Percentiles rank a stretch among this genome's conserved stretches.
Evolutionary conservation across 768 basidiomycete genomes (phyloP).

Genomic region (Xerocomellus chrysenteron): DNA sequence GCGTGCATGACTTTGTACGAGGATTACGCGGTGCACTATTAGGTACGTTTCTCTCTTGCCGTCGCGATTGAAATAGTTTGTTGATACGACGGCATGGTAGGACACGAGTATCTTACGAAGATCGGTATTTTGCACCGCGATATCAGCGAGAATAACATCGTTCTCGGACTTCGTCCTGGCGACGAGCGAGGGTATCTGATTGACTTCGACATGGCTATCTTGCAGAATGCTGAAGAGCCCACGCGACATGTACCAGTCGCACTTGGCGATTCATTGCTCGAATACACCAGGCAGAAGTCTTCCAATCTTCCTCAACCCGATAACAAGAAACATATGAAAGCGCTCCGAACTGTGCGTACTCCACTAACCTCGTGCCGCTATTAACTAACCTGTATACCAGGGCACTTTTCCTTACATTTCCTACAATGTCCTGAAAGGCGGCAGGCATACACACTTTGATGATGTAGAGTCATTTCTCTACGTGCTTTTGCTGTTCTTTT

Average conservation of each 20-base stretch:
- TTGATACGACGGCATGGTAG: not conserved
- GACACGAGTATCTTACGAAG: constrained; percentile 6
- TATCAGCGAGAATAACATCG: constrained; percentile 36
- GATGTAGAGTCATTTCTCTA: constrained; percentile 5
- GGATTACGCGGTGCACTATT: constrained; percentile 8
- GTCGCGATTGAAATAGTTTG: not conserved
- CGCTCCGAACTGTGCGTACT: not conserved
- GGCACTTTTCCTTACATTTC: not conserved
- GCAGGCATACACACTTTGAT: not conserved
- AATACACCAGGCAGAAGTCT: not conserved
- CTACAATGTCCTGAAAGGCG: not conserved
- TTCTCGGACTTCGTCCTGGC: constrained; percentile 17
- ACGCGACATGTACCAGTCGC: too few species aligned
- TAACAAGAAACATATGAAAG: not conserved
- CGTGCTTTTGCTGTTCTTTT: not conserved
- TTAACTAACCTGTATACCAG: not conserved
- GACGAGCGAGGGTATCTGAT: constrained; percentile 10
- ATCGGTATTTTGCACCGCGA: constrained; percentile 32
- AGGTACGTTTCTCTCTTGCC: not conserved
- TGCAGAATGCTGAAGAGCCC: too few species aligned
- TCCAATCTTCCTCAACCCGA: not conserved
- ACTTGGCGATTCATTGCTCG: not conserved
- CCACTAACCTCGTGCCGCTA: not conserved
- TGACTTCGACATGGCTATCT: too few species aligned
- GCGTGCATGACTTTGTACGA: constrained; percentile 13